Evolutionary conservation across 768 basidiomycete species (phyloP), one percentile per base, ranked within the genome.

Genomic region (Boletus coccyginus): DNA sequence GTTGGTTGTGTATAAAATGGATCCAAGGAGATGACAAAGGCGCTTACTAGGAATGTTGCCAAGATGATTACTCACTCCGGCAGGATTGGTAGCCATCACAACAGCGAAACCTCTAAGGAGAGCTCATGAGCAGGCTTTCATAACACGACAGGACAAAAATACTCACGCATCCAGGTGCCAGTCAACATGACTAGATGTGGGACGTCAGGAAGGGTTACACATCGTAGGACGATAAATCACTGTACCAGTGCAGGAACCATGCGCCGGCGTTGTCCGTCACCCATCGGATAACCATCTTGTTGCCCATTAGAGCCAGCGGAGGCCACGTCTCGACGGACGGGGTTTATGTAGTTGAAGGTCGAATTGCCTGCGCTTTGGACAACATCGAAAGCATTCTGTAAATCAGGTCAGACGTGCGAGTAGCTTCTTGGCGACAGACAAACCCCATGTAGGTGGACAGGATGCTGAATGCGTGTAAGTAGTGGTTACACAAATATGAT

Each of bases 251-350:
- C 41, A 78, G 57, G 58, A 79, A 71, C 80, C 83, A 85, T 11
- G 81, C 77, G 7, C 87, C 86, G 1, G 84, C 72, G 65, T 88
- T 88, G 60, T 88, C 82, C 3, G 85, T 85, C 19, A 73, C 69
- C 67, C 81, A 87, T 42, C 85, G 78, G 36, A 88, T 70, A 9
- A 78, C 75, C 43, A 80, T 76, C 64, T n/a, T 77, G 66, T 71
- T 79, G 61, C 62, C 80, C 67, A 19, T 50, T 55, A 45, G 53
- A 63, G 10, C 69, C 67, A 32, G 61, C 43, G 9, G 65, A 65
- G 14, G 49, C 55, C 2, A 67, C 63, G 31, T 76, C 75, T n/a
- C 75, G 64, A 41, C 63, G 66, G n/a, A 74, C 67, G 2, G 76
- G 75, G 46, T 77, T 74, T 6, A 56, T 32, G 49, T 70, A 76